phyloP scores from a whole-genome alignment of 2,329 filamentous ascomycete species.

The Alternaria triticina region DNA sequence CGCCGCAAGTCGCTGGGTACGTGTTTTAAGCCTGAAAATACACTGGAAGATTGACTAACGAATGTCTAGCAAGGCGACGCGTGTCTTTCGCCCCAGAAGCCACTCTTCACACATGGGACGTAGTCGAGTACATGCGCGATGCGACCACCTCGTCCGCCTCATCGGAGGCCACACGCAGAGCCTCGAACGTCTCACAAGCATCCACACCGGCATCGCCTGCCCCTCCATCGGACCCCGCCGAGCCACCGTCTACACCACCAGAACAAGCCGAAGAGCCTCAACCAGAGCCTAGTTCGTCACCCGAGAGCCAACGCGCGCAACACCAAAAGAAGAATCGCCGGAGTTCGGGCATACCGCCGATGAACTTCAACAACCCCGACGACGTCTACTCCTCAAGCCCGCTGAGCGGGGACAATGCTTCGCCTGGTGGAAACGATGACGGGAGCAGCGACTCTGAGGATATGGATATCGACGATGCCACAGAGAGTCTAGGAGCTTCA shows the following conservation, averaged over 20 bases:
- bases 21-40: constrained; percentile 12
- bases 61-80: constrained; percentile 72
- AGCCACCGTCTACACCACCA: constrained; percentile 67
- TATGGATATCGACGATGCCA: constrained; percentile 69
- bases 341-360: constrained; percentile 70
- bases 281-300: constrained; percentile 63
- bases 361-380: constrained; percentile 70
- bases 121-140: constrained; percentile 86
- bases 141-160: constrained; percentile 76
- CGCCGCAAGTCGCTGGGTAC: constrained; percentile 84
- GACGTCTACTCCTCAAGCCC: constrained; percentile 77
- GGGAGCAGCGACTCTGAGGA: constrained; percentile 64
- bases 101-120: constrained; percentile 95
- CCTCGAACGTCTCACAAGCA: constrained; percentile 64
- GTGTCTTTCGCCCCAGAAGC: constrained; percentile 98
- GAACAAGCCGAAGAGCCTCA: constrained; percentile 67
- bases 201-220: constrained; percentile 36
- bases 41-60: constrained; percentile 22
- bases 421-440: constrained; percentile 52
- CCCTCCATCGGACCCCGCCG: constrained; percentile 56
- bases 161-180: constrained; percentile 75
- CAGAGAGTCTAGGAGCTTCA: constrained; percentile 64
- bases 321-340: constrained; percentile 66
- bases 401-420: constrained; percentile 66
- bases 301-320: constrained; percentile 69